Conservation (phyloP, 768 basidiomycete genomes). For the Trametes villosa region DNA sequence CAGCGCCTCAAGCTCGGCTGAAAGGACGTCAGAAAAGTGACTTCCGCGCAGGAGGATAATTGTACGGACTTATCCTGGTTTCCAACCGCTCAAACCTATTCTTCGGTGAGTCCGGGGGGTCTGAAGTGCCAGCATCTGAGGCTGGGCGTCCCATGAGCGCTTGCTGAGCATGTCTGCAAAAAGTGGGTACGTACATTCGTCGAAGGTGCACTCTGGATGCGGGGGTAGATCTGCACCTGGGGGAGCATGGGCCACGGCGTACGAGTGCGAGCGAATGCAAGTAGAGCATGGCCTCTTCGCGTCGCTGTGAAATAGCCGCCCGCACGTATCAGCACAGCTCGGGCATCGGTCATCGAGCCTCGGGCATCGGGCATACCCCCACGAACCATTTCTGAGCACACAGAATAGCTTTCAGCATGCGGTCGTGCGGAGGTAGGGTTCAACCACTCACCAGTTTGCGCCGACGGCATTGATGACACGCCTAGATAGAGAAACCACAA, state of each 20-base stretch:
- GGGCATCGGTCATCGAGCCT: constrained; percentile 19
- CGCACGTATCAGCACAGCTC: no score
- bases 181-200: constrained; percentile 54
- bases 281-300: constrained; percentile 79
- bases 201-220: constrained; percentile 75
- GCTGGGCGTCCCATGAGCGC: constrained; percentile 29
- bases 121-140: constrained; percentile 28
- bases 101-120: constrained; percentile 54
- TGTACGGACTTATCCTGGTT: constrained; percentile 66
- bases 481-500: constrained; percentile 25
- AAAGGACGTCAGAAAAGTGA: not conserved
- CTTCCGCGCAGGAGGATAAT: not conserved
- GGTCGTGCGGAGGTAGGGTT: no score
- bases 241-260: constrained; percentile 64
- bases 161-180: not conserved
- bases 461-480: constrained; percentile 65
- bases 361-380: constrained; percentile 27
- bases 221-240: constrained; percentile 57
- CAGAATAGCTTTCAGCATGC: not conserved
- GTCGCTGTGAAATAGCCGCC: constrained; percentile 50
- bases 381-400: constrained; percentile 56
- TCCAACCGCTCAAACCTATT: constrained; percentile 68
- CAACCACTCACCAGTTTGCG: constrained; percentile 57
- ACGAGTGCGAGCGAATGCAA: constrained; percentile 74
- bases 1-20: constrained; percentile 74